Evolutionary conservation across 2,329 filamentous ascomycete genomes (phyloP), one percentile per base, ranked within the genome.

Genomic region (Hirsutella rhossiliensis): DNA sequence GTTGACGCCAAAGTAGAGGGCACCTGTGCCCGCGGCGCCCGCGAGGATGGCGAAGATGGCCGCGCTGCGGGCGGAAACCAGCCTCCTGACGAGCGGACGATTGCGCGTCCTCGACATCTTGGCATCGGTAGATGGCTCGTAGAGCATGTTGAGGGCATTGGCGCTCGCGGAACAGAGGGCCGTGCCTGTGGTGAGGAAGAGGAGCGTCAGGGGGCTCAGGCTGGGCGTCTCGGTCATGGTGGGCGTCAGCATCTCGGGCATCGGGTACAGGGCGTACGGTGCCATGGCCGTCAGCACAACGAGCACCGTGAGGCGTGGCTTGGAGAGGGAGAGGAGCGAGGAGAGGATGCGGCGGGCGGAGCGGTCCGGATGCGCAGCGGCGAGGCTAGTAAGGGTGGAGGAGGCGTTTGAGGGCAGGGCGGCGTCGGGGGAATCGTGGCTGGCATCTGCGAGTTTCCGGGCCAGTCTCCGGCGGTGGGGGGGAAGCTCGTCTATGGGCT

Each of bases 101-200:
- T 96, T 96, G 27, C 87, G 77, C 2, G 92, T 98, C n/a, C 92
- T 80, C 31, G 77, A 81, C 92, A 98, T 98, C 56, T 84, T 80
- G 39, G 88, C 87, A 62, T 98, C 92, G 58, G 89, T 89, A 47
- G 81, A 73, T 11, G 82, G 85, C 64, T 98, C 92, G 64, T 96
- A 88, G 46, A 96, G 79, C 92, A 98, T 98, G 64, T 98, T 98
- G 52, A 97, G 72, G 2, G 92, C 79, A 61, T 98, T 98, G 38
- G 92, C 92, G 47, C 84, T 87, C 38, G 89, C 87, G n/a, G 80
- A 85, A 61, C 87, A 92, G 18, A 96, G 73, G 5, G 89, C 80
- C 0, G 92, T 97, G 47, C 92, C 90, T 4, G 79, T 79, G 0
- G 90, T 95, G 42, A 98, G 79, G 69, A 95, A 97, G 42, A 94